Evolutionary conservation across 2,329 filamentous ascomycete species (phyloP).

Genomic region (Claviceps monticola): DNA sequence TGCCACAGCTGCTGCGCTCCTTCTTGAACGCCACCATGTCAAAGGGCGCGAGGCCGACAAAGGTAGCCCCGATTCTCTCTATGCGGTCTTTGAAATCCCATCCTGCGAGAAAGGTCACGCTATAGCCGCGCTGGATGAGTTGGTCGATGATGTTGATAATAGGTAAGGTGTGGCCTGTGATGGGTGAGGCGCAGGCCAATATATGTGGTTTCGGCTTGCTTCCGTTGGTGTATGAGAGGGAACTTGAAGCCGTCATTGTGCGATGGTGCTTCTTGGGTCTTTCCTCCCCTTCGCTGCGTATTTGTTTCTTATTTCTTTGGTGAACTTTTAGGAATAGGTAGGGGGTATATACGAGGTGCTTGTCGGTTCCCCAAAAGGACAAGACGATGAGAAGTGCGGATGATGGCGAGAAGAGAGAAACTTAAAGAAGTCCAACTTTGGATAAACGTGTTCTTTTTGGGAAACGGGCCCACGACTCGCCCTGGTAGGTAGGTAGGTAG

Average conservation of each 20-base stretch:
- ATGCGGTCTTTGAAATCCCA: slow-evolving; percentile 18
- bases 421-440: too few species aligned
- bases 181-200: slow-evolving; percentile 14
- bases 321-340: too few species aligned
- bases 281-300: neutral
- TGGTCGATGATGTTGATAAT: slow-evolving; percentile 21
- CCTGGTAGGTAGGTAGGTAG: too few species aligned
- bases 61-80: neutral
- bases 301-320: neutral
- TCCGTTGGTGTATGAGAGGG: neutral
- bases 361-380: too few species aligned
- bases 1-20: neutral
- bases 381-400: too few species aligned
- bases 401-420: too few species aligned
- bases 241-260: neutral
- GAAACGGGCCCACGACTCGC: too few species aligned
- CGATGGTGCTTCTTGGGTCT: neutral
- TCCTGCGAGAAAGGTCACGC: slow-evolving; percentile 27
- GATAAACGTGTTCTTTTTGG: too few species aligned
- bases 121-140: slow-evolving; percentile 25
- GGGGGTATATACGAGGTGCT: too few species aligned
- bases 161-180: slow-evolving; percentile 18
- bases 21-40: neutral
- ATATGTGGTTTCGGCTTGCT: slow-evolving; percentile 14
- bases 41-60: neutral